phyloP scores from a whole-genome alignment of 1,284 basidiomycete species.

The Coriolopsis trogii region DNA sequence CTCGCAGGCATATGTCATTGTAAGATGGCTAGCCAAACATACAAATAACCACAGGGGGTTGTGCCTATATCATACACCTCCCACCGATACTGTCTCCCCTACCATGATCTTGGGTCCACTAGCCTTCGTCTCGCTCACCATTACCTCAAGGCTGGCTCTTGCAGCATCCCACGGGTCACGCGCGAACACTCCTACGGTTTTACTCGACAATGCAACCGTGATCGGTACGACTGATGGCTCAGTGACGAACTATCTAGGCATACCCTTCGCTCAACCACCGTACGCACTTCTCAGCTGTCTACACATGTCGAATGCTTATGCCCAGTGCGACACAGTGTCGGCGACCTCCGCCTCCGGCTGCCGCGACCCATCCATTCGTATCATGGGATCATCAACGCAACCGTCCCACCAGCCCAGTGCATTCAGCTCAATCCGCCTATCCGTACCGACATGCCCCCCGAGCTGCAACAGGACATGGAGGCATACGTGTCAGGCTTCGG shows the following conservation, averaged over 20 bases:
- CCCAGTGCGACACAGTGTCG: conserved; percentile 13
- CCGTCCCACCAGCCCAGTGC: conserved; percentile 47
- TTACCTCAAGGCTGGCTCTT: too few relatives aligned
- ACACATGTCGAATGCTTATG: neutral
- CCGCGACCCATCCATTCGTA: conserved; percentile 46
- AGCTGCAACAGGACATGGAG: conserved; percentile 37
- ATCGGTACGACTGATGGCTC: conserved; percentile 16
- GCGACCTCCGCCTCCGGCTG: conserved; percentile 42
- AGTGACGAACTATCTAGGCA: conserved; percentile 48
- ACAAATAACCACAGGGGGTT: too few relatives aligned
- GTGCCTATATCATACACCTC: too few relatives aligned
- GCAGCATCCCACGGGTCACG: too few relatives aligned
- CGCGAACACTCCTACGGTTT: conserved; percentile 11
- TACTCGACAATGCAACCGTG: conserved; percentile 24
- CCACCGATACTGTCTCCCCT: too few relatives aligned
- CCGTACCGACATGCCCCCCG: conserved; percentile 32
- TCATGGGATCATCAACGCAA: conserved; percentile 41
- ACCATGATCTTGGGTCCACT: too few relatives aligned
- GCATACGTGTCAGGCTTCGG: conserved; percentile 35
- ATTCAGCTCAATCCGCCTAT: conserved; percentile 43
- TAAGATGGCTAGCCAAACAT: too few relatives aligned
- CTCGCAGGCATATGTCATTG: too few relatives aligned
- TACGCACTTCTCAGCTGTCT: conserved; percentile 18
- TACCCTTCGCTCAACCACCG: conserved; percentile 54
- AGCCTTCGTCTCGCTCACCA: too few relatives aligned